Base-by-base conservation (phyloP, 208 protist species). In the Lotmaria passim region DNA sequence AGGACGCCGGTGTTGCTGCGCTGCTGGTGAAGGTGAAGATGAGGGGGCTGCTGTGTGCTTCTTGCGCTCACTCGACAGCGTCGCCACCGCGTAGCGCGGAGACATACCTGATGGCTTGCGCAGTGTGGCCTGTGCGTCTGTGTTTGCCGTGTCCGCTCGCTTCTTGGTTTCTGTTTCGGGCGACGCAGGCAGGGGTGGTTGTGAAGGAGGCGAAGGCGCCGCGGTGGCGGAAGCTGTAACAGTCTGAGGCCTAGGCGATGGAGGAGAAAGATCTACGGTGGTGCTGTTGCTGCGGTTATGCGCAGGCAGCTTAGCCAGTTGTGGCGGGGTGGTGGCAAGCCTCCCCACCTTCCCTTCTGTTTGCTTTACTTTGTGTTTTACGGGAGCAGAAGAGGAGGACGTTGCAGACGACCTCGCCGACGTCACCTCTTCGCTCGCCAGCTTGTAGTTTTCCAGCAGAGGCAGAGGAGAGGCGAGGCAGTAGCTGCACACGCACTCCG, bases 401-500 rank as follows among this genome's bases (percentile, higher is more conserved):
- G 34, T n/a, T 15, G 31, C n/a, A 21, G 53, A 34, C 30, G 43
- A 8, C 39, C 21, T n/a, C 11, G 15, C 2, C 43, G 64, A 15
- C 24, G n/a, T 14, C 51, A 17, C 31, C 24, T 19, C 38, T 41
- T 12, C 28, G 23, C 12, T 14, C 21, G 30, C 15, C n/a, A 39
- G 7, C 19, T 36, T 34, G 50, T 47, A 50, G n/a, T 31, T 48
- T 28, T 67, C 58, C 30, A 77, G 34, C n/a, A 73, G 36, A 14
- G 56, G 53, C 11, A 69, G 67, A 2, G 57, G 62, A 15, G 47
- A 67, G 30, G 65, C 55, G 46, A 76, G 47, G 33, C 74, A 78
- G 66, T 93, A 87, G 46, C 68, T 71, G 71, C 74, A 63, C 34
- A 94, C 62, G 48, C 77, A 82, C 23, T 87, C 67, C 17, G 78